Evolutionary conservation across 2,329 filamentous ascomycete species (phyloP), one percentile per base, ranked within the genome.

Genomic region (Zalaria sp.): DNA sequence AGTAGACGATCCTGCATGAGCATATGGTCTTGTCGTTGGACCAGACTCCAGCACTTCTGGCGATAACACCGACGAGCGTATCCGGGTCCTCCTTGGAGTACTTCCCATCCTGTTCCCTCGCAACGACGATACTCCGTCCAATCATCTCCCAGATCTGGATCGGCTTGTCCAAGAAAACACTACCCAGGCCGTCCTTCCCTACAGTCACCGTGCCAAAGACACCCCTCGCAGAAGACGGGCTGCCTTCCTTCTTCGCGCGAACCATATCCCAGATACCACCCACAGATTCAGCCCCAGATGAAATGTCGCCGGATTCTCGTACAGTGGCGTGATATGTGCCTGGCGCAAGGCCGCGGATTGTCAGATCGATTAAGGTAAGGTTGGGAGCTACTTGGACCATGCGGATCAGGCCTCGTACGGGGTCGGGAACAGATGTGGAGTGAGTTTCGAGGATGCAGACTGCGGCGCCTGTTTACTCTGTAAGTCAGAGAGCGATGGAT

Each of bases 11-110:
- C 18, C 18, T 18, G 63, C 91, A 98, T 38, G 87, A 94, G 61
- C 91, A 98, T 4, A 98, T 89, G 37, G 84, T 94, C 73, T 96
- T 98, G 59, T 95, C 86, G 54, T 98, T 94, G 61, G 95, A 89
- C 91, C 91, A 98, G 47, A 94, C 82, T n/a, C 91, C 91, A 10
- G 91, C 89, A 61, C 88, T 95, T 57, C 91, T 73, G 38, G 91
- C 91, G 64, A 98, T 85, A 40, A 98, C 88, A 5, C 91, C 91
- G 2, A 94, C 84, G 39, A 95, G 68, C 18, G 87, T 94, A 59
- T 93, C 77, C 42, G 79, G 72, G 57, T 94, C 84, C 51, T 94
- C 88, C 53, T 71, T 70, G 51, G 80, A 64, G 56, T 74, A 70
- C 43, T 68, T 68, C 1, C 67, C 71, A 32, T 78, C 73, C 44